Conservation (phyloP, 176 grass and related monocot species). For the Lolium multiflorum region DNA sequence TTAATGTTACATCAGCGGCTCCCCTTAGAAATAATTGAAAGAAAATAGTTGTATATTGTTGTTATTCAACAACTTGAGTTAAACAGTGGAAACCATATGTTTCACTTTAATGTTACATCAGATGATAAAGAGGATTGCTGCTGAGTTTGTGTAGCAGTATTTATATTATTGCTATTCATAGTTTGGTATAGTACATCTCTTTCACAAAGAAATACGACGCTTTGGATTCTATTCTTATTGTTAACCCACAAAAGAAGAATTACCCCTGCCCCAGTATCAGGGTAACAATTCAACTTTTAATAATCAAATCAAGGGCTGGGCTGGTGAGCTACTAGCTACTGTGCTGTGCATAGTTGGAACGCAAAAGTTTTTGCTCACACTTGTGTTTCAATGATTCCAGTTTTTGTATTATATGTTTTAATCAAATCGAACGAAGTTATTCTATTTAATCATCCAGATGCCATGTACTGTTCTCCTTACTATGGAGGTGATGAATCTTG, state of each 20-base stretch:
- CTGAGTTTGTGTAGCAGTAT: not conserved
- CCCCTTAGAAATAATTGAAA: too few species aligned
- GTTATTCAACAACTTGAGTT: too few species aligned
- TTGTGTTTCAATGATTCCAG: not conserved
- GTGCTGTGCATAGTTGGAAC: not conserved
- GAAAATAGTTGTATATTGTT: too few species aligned
- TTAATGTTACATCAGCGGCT: too few species aligned
- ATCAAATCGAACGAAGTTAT: not conserved
- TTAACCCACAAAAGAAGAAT: not conserved
- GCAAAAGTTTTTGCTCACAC: not conserved
- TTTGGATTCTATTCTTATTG: not conserved
- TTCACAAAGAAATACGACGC: not conserved
- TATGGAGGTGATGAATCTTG: not conserved
- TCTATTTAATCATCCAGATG: constrained; percentile 6
- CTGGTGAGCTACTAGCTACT: not conserved
- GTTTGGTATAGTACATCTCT: too few species aligned
- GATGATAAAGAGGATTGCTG: not conserved
- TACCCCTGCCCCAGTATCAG: not conserved
- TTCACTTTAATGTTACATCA: not conserved
- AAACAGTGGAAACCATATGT: too few species aligned
- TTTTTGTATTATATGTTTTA: not conserved
- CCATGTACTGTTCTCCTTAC: not conserved
- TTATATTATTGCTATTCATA: not conserved
- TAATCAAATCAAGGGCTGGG: not conserved
- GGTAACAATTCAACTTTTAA: not conserved